Evolutionary conservation across 148 eudicot genomes (phyloP), one percentile per base, ranked within the genome.

Genomic region (Nyssa sinensis): DNA sequence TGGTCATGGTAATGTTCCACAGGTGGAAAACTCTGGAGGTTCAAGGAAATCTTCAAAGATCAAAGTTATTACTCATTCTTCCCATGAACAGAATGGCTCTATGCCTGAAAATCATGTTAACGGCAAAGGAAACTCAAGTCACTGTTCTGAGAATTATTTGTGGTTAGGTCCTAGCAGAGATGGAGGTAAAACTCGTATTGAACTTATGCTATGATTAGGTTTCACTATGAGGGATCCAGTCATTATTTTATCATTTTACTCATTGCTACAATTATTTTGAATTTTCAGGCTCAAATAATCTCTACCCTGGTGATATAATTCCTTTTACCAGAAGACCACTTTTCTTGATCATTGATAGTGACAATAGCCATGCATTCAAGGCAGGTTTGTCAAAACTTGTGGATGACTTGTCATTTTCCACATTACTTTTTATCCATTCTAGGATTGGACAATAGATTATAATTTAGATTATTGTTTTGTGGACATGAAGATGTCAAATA

Each of bases 331-430:
- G 99, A 81, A 85, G 82, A 72, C 99, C 97, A 31, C 84, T 89
- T 70, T 95, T 95, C 85, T 73, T 95, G 74, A 83, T 95, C 74
- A 82, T 95, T 70, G 99, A 95, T 79, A 95, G 99, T 77, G 96
- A 95, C 78, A 89, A 79, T 84, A 95, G 99, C 96, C 89, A 88
- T 85, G 94, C 97, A 89, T 95, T 95, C 96, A 95, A 95, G 99
- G 99, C 99, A 95, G 99, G 99, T 95, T 95, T 95, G 96, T 95
- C 84, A 86, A 62, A 80, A 86, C 87, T 90, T 82, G 63, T 69
- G 25, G 30, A 25, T 63, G 11, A 53, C 49, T 27, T 39, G 51
- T 25, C 21, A 16, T 66, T 35, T 57, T 35, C 55, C 11, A 32
- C 28, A 1, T 27, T 70, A 32, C 35, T 64, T 31, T 13, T 70